Conservation (phyloP, 352 stramenopile genomes). For the Globisporangium polare region DNA sequence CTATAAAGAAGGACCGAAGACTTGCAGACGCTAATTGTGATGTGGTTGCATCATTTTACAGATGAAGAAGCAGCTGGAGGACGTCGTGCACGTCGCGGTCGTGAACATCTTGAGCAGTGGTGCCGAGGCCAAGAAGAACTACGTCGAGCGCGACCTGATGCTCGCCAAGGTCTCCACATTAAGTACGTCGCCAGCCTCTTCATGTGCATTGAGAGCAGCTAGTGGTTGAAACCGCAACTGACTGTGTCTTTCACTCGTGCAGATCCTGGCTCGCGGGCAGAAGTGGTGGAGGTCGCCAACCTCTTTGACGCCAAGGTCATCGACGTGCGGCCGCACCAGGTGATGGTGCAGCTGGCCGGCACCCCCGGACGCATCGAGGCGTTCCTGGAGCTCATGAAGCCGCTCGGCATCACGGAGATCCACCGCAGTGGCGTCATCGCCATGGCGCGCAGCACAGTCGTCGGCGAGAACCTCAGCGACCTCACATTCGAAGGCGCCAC, state of each 20-base stretch:
- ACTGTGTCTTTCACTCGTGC: conserved; percentile 2
- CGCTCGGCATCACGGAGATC: conserved; percentile 79
- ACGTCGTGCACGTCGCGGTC: conserved; percentile 83
- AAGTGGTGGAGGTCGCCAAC: conserved; percentile 78
- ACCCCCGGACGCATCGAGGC: conserved; percentile 75
- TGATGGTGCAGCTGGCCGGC: conserved; percentile 81
- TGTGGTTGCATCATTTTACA: conserved; percentile 17
- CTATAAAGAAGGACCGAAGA: not conserved
- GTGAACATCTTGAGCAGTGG: conserved; percentile 83
- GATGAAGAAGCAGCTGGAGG: conserved; percentile 88
- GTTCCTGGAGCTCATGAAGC: conserved; percentile 80
- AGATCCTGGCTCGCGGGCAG: conserved; percentile 60
- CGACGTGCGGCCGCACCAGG: conserved; percentile 74
- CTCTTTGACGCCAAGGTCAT: conserved; percentile 87
- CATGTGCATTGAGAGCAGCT: not conserved
- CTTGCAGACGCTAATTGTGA: conserved; percentile 1
- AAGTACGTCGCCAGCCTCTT: conserved; percentile 31
- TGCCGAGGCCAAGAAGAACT: conserved; percentile 63
- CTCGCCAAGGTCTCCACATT: conserved; percentile 81
- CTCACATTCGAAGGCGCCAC: conserved; percentile 73
- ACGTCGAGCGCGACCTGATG: conserved; percentile 86
- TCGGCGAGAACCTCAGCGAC: conserved; percentile 60
- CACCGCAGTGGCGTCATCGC: conserved; percentile 83
- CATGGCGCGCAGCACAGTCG: conserved; percentile 69
- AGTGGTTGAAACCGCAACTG: not conserved